These are phyloP conservation scores for Erodium trifolium DNA, from an alignment of 441 rosid genomes.

Conservation along the genomic window DNA sequence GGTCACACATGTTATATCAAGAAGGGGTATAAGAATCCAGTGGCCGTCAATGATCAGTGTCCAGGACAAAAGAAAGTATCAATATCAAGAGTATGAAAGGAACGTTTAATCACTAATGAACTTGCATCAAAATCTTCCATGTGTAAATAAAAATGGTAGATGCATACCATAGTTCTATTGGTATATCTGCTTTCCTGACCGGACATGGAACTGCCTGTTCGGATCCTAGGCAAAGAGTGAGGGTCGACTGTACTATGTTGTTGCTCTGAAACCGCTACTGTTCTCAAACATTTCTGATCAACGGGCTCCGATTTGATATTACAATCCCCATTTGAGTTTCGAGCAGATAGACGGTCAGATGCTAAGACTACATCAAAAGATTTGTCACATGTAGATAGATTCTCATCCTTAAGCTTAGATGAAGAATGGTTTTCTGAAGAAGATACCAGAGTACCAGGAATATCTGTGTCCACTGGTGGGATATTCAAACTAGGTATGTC, in stretches of 20 bases:
- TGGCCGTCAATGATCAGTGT: neutral
- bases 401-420: conserved; percentile 29
- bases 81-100: neutral
- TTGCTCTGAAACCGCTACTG: conserved; percentile 20
- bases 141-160: neutral
- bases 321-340: conserved; percentile 9
- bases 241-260: conserved; percentile 26
- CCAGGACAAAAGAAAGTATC: neutral
- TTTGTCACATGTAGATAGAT: conserved; percentile 29
- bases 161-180: conserved; percentile 26
- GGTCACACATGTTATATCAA: neutral
- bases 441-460: conserved; percentile 18
- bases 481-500: conserved; percentile 30
- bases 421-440: conserved; percentile 24
- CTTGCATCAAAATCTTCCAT: neutral
- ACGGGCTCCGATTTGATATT: neutral
- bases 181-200: conserved; percentile 29
- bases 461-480: conserved; percentile 25
- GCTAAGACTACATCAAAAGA: conserved; percentile 18
- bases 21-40: neutral
- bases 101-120: neutral
- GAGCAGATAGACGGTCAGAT: conserved; percentile 19
- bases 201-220: conserved; percentile 15
- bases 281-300: conserved; percentile 19
- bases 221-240: conserved; percentile 19